Conservation (phyloP, 345 rosid genomes). For the Hibiscus syriacus region DNA sequence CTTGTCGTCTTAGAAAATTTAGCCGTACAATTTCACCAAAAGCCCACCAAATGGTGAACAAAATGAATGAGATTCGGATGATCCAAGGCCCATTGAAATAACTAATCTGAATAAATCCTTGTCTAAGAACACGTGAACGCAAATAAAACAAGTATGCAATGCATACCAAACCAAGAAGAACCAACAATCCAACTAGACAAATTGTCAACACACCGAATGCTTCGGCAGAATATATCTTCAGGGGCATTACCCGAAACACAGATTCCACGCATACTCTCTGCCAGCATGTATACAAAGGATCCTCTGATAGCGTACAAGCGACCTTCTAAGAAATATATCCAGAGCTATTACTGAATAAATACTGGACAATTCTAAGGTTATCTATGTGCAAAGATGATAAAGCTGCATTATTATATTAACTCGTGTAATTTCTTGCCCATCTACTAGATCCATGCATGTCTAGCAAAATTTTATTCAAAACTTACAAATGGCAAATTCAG, state of each 20-base stretch:
- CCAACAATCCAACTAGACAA: slow-evolving; percentile 68
- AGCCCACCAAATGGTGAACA: too few species aligned
- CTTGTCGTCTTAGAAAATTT: too few species aligned
- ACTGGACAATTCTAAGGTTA: slow-evolving; percentile 6
- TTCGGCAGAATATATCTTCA: too few species aligned
- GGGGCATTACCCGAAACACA: too few species aligned
- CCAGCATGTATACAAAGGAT: slow-evolving; percentile 91
- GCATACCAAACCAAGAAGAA: slow-evolving; percentile 71
- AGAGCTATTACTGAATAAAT: slow-evolving; percentile 15
- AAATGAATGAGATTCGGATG: too few species aligned
- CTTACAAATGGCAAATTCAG: not conserved
- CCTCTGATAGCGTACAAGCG: slow-evolving; percentile 30
- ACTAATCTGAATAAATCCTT: slow-evolving; percentile 45
- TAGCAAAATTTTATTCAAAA: not conserved
- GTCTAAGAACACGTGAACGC: too few species aligned
- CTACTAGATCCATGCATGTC: not conserved
- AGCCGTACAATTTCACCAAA: too few species aligned
- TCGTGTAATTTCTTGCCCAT: not conserved
- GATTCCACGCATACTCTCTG: slow-evolving; percentile 99
- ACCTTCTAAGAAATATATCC: slow-evolving; percentile 22
- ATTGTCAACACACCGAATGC: slow-evolving; percentile 96
- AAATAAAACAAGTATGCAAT: slow-evolving; percentile 72
- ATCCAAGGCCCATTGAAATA: slow-evolving; percentile 65
- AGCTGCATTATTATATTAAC: not conserved
- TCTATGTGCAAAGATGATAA: not conserved